Conservation (phyloP, 2,329 filamentous ascomycete genomes). For the Fusarium sp. region DNA sequence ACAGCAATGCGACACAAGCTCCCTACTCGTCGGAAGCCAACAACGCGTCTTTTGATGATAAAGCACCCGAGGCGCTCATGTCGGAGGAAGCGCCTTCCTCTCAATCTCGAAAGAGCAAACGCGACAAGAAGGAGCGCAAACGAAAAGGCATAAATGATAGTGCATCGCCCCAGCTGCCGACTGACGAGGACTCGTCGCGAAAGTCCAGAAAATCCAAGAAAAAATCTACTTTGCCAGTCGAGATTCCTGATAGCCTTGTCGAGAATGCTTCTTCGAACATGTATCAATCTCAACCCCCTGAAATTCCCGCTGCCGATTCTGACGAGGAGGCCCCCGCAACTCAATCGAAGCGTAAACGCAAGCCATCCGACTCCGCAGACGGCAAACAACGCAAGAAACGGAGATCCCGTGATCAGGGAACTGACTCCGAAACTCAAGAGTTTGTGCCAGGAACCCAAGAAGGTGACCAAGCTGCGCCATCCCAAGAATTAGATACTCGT, state of each 20-base stretch:
- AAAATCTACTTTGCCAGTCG: conserved; percentile 32
- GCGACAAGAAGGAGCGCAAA: conserved; percentile 53
- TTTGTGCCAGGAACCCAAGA: conserved; percentile 43
- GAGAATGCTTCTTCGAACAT: conserved; percentile 18
- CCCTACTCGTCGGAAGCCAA: conserved; percentile 51
- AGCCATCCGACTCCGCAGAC: conserved; percentile 49
- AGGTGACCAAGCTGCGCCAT: conserved; percentile 25
- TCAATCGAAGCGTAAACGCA: conserved; percentile 54
- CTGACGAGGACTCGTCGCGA: conserved; percentile 38
- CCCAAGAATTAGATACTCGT: conserved; percentile 15
- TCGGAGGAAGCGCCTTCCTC: conserved; percentile 40
- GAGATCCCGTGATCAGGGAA: conserved; percentile 45
- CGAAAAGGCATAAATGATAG: conserved; percentile 39
- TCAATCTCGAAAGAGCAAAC: conserved; percentile 49
- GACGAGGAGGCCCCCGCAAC: conserved; percentile 43
- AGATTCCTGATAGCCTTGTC: conserved; percentile 41
- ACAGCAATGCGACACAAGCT: conserved; percentile 53
- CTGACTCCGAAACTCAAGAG: conserved; percentile 36
- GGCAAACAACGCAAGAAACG: conserved; percentile 54
- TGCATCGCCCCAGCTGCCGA: conserved; percentile 28
- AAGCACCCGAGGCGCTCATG: conserved; percentile 52
- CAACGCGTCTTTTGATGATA: conserved; percentile 30
- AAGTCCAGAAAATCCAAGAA: conserved; percentile 50
- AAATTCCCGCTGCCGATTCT: conserved; percentile 24
- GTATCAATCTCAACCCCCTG: conserved; percentile 25